Evolutionary conservation across 225 moss, liverwort and hornwort species (phyloP).

Genomic region (Neckera pumila): DNA sequence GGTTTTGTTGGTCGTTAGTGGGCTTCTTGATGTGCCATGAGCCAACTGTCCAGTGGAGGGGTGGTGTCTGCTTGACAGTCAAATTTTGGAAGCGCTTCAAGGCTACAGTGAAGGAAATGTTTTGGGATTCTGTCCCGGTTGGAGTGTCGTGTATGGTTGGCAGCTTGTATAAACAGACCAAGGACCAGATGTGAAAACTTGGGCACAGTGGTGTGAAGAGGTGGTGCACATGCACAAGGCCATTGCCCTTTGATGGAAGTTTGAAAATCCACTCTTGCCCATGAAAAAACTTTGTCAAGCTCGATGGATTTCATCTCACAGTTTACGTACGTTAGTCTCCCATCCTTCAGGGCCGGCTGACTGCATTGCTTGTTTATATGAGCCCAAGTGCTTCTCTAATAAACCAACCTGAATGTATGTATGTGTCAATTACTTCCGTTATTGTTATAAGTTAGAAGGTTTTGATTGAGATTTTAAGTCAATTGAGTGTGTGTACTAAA

Average conservation of each 20-base stretch:
- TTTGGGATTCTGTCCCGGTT: fast-evolving
- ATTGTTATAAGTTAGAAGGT: no score
- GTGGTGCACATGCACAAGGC: not conserved
- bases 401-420: no score
- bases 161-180: not conserved
- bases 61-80: fast-evolving
- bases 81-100: fast-evolving
- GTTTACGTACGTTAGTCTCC: no score
- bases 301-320: no score
- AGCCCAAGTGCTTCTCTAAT: no score
- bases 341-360: no score
- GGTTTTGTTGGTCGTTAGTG: not conserved
- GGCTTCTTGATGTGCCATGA: not conserved
- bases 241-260: not conserved
- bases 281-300: not conserved
- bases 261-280: not conserved
- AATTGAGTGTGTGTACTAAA: no score
- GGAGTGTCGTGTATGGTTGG: not conserved
- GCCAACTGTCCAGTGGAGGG: no score
- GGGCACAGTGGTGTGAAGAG: not conserved
- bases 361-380: no score
- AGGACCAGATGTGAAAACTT: not conserved
- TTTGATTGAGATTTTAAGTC: no score
- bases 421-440: no score
- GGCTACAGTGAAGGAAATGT: fast-evolving